phyloP scores from a whole-genome alignment of 306 rosid species.

The Fagus sylvatica region DNA sequence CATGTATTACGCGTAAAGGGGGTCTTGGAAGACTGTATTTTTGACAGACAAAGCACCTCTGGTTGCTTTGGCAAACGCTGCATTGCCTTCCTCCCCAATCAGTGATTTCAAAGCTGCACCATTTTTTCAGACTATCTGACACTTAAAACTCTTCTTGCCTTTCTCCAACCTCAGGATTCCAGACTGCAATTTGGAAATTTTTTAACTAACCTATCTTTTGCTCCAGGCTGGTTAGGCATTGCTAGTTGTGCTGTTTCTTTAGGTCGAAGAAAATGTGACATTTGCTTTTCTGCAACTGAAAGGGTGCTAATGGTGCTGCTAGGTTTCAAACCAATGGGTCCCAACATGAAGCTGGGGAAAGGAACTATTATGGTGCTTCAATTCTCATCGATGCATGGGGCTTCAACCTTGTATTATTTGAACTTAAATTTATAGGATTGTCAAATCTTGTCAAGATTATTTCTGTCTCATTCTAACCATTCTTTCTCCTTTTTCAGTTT shows the following conservation, averaged over 20 bases:
- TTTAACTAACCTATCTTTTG: constrained; percentile 18
- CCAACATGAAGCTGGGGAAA: constrained; percentile 16
- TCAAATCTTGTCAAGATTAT: constrained; percentile 28
- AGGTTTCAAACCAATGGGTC: constrained; percentile 19
- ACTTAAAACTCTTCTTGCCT: constrained; percentile 16
- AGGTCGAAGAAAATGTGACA: constrained; percentile 2
- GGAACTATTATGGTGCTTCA: constrained; percentile 26
- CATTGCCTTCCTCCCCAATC: constrained; percentile 20
- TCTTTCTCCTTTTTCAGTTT: constrained; percentile 35
- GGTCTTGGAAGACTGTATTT: constrained; percentile 24
- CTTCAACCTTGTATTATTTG: constrained; percentile 46
- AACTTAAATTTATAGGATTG: constrained; percentile 28
- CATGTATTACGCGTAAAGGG: constrained; percentile 62
- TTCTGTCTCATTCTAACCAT: constrained; percentile 32
- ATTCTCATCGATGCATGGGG: constrained; percentile 36
- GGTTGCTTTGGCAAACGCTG: constrained; percentile 23
- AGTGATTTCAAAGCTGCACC: constrained; percentile 24
- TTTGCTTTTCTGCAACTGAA: constrained; percentile 15
- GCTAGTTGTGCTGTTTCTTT: constrained; percentile 1
- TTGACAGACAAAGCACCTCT: constrained; percentile 22
- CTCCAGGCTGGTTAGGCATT: neutral
- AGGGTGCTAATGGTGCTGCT: constrained; percentile 11
- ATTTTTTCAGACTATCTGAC: constrained; percentile 23
- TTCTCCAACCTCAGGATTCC: constrained; percentile 28
- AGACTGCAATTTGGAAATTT: constrained; percentile 11